phyloP scores from a whole-genome alignment of 441 rosid species.

The Cnidoscolus chayamansa region DNA sequence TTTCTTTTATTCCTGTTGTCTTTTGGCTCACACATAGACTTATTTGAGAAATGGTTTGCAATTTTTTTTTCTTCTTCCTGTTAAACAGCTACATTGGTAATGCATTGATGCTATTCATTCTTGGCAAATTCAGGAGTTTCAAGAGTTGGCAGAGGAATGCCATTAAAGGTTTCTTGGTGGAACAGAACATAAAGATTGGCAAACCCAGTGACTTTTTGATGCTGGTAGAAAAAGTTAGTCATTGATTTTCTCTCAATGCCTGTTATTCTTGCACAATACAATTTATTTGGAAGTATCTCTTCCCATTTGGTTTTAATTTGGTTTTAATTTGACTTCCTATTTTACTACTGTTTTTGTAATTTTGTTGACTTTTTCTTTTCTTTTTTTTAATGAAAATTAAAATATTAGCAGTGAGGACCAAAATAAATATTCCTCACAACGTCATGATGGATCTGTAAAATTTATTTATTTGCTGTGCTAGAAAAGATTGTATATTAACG shows the following conservation, averaged over 20 bases:
- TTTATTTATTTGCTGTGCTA: no score
- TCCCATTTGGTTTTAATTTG: not conserved
- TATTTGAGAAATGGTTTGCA: slow-evolving; percentile 9
- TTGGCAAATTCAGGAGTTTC: slow-evolving; percentile 55
- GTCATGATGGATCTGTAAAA: no score
- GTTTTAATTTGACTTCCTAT: not conserved
- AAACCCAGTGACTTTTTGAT: slow-evolving; percentile 28
- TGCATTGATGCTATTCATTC: slow-evolving; percentile 7
- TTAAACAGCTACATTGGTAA: not conserved
- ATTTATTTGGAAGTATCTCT: not conserved
- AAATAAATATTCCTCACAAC: no score
- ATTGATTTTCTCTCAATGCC: not conserved
- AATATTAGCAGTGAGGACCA: no score
- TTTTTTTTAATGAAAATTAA: no score
- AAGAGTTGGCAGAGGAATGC: slow-evolving; percentile 82
- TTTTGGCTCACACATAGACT: not conserved
- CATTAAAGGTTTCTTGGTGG: slow-evolving; percentile 48
- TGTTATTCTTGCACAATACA: not conserved
- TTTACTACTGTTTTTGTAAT: no score
- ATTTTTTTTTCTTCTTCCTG: not conserved
- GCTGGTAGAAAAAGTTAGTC: not conserved
- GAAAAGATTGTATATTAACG: no score
- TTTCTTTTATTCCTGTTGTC: not conserved
- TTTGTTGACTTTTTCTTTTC: no score
- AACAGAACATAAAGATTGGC: slow-evolving; percentile 47